phyloP scores from a whole-genome alignment of 116 monocot species.

The Trichopus zeylanicus region DNA sequence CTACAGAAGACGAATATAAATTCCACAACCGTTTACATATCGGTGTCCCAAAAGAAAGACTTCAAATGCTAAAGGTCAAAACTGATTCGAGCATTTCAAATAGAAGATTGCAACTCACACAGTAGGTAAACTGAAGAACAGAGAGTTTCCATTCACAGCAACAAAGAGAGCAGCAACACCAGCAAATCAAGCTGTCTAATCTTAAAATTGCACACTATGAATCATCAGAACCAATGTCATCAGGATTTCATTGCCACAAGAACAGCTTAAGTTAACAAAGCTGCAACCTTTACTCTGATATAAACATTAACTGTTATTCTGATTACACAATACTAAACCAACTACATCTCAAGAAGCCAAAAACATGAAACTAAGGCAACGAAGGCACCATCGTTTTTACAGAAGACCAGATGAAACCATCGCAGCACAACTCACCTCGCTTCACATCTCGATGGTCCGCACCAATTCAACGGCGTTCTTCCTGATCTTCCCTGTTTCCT shows the following conservation, averaged over 20 bases:
- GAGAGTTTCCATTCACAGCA: too few relatives aligned
- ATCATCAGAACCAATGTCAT: too few relatives aligned
- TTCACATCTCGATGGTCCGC: constrained; percentile 26
- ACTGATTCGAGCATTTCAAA: too few relatives aligned
- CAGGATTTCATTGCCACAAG: neutral
- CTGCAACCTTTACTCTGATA: constrained; percentile 1
- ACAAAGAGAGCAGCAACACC: too few relatives aligned
- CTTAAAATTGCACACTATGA: too few relatives aligned
- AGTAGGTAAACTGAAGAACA: too few relatives aligned
- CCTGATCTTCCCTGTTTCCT: constrained; percentile 45
- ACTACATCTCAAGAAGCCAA: neutral
- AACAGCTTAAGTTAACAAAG: neutral
- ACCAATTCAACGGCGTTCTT: constrained; percentile 48
- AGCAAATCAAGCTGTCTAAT: too few relatives aligned
- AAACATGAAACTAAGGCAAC: neutral
- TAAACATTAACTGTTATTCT: constrained; percentile 2
- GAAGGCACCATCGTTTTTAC: neutral
- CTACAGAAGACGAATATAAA: too few relatives aligned
- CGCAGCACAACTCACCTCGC: neutral
- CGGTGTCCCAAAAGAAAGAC: too few relatives aligned
- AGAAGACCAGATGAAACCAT: neutral
- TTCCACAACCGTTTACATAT: too few relatives aligned
- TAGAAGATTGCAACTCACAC: too few relatives aligned
- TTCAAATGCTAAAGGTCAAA: too few relatives aligned
- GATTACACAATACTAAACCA: constrained; percentile 1